Evolutionary conservation across 306 rosid genomes (phyloP).

Genomic region (Luffa aegyptiaca): DNA sequence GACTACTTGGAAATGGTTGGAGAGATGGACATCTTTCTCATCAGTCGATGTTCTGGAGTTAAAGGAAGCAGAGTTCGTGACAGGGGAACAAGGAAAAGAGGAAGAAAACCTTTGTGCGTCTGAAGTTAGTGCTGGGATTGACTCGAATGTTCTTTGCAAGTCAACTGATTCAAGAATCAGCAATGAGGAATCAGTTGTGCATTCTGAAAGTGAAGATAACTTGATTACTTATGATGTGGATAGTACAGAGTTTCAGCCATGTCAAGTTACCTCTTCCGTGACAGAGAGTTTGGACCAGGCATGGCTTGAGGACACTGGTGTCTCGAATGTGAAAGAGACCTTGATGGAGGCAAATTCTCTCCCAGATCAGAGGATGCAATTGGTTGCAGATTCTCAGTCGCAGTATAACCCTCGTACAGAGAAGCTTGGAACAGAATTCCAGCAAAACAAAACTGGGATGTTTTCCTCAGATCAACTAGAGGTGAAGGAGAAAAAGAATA

Average conservation of each 20-base stretch:
- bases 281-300: slow-evolving; percentile 32
- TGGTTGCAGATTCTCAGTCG: slow-evolving; percentile 27
- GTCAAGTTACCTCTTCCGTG: slow-evolving; percentile 21
- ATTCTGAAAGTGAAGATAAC: slow-evolving; percentile 50
- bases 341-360: slow-evolving; percentile 22
- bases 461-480: slow-evolving; percentile 53
- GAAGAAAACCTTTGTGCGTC: slow-evolving; percentile 11
- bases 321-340: slow-evolving; percentile 29
- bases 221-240: slow-evolving; percentile 29
- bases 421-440: slow-evolving; percentile 40
- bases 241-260: slow-evolving; percentile 35
- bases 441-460: slow-evolving; percentile 34
- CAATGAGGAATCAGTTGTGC: slow-evolving; percentile 26
- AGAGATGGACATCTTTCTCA: slow-evolving; percentile 80
- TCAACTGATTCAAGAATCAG: slow-evolving; percentile 27
- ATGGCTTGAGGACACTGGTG: slow-evolving; percentile 23
- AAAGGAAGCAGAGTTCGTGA: slow-evolving; percentile 15
- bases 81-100: slow-evolving; percentile 31
- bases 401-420: slow-evolving; percentile 29
- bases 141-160: slow-evolving; percentile 29
- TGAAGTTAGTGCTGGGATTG: slow-evolving; percentile 21
- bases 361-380: slow-evolving; percentile 20
- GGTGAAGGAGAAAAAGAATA: slow-evolving; percentile 38
- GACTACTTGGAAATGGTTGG: slow-evolving; percentile 93
- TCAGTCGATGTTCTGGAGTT: slow-evolving; percentile 27